These are phyloP conservation scores for Aspergillus leporis DNA, from an alignment of 495 filamentous ascomycete genomes.

Conservation along the genomic window DNA sequence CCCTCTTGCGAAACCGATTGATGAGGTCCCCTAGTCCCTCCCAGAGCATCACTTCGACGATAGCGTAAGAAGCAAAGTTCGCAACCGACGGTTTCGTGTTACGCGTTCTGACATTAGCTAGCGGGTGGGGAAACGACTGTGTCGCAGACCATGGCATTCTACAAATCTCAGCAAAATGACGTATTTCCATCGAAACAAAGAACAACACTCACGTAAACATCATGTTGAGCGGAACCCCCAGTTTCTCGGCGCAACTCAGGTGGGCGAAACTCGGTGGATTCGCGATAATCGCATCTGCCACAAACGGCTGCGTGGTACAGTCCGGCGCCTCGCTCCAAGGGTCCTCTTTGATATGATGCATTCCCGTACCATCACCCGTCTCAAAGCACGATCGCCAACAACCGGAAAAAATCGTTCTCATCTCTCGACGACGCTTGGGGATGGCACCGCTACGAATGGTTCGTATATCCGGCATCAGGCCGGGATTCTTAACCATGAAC, in stretches of 20 bases:
- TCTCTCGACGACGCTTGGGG: slow-evolving; percentile 60
- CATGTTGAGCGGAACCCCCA: slow-evolving; percentile 75
- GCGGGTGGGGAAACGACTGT: slow-evolving; percentile 53
- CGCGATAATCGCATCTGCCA: slow-evolving; percentile 80
- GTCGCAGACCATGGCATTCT: slow-evolving; percentile 63
- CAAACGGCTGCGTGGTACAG: slow-evolving; percentile 57
- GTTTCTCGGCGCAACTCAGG: slow-evolving; percentile 76
- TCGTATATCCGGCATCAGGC: slow-evolving; percentile 70
- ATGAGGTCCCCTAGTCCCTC: slow-evolving; percentile 76
- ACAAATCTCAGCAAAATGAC: slow-evolving; percentile 5
- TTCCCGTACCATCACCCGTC: slow-evolving; percentile 54
- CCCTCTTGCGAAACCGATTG: slow-evolving; percentile 66
- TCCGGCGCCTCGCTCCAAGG: slow-evolving; percentile 35
- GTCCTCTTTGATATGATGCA: slow-evolving; percentile 44
- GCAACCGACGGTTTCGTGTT: slow-evolving; percentile 55
- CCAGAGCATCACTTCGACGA: slow-evolving; percentile 82
- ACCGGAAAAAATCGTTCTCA: slow-evolving; percentile 71
- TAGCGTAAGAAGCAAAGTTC: slow-evolving; percentile 72
- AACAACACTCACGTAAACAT: slow-evolving; percentile 69
- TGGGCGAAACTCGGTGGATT: slow-evolving; percentile 84
- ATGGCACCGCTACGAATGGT: slow-evolving; percentile 69
- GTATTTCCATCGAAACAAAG: background rate
- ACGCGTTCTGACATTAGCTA: slow-evolving; percentile 55
- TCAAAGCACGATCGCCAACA: slow-evolving; percentile 78
- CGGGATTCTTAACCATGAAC: slow-evolving; percentile 85